phyloP scores from a whole-genome alignment of 495 filamentous ascomycete genomes.

The Entonaema liquescens region DNA sequence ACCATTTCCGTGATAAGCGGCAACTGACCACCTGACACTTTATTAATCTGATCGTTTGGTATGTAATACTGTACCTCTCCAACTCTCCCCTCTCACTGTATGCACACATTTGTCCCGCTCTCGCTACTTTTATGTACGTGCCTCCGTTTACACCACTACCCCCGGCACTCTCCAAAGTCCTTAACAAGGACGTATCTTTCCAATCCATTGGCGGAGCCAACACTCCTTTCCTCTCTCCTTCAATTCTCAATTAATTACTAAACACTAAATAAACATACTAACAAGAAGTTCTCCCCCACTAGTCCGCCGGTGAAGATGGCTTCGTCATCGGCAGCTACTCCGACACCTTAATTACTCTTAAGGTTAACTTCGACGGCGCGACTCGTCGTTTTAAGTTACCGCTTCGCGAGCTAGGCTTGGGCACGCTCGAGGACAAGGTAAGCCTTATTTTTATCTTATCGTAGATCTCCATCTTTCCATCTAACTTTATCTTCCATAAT shows the following conservation, averaged over 20 bases:
- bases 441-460: constrained; percentile 38
- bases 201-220: background rate
- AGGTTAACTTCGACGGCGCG: constrained; percentile 76
- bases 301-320: constrained; percentile 38
- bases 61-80: constrained; percentile 5
- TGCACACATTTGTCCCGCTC: background rate
- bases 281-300: constrained; percentile 14
- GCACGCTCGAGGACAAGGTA: constrained; percentile 85
- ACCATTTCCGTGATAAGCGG: constrained; percentile 24
- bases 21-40: constrained; percentile 35
- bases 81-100: background rate
- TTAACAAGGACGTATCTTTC: constrained; percentile 1
- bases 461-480: constrained; percentile 45
- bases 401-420: constrained; percentile 81
- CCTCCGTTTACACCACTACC: constrained; percentile 10
- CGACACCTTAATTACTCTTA: constrained; percentile 82
- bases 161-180: constrained; percentile 8
- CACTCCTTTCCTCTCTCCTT: background rate
- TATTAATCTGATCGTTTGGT: constrained; percentile 36
- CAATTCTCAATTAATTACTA: background rate
- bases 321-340: constrained; percentile 39
- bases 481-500: background rate
- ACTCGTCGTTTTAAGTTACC: constrained; percentile 90
- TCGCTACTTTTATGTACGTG: background rate
- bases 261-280: constrained; percentile 1